phyloP scores from a whole-genome alignment of 2,329 filamentous ascomycete genomes.

The Beauveria bassiana region DNA sequence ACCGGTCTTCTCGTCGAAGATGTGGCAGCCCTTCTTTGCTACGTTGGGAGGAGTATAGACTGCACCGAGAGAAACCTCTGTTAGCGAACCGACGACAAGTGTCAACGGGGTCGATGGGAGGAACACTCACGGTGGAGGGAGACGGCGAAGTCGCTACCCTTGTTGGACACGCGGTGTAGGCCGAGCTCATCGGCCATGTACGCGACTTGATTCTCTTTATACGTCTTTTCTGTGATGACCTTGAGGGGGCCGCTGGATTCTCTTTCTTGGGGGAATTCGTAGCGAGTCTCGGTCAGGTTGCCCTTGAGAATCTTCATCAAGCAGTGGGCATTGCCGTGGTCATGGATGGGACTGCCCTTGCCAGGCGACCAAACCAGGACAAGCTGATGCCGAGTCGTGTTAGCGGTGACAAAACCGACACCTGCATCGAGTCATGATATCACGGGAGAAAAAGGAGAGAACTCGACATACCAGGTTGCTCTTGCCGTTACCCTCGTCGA shows the following conservation, averaged over 20 bases:
- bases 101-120: conserved; percentile 16
- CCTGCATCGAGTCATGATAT: background rate
- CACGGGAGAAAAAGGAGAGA: background rate
- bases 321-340: conserved; percentile 83
- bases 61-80: conserved; percentile 23
- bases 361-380: conserved; percentile 85
- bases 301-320: conserved; percentile 85
- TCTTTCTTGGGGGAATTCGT: conserved; percentile 55
- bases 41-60: conserved; percentile 87
- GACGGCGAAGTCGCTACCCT: conserved; percentile 67
- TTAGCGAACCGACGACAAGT: conserved; percentile 25
- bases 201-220: conserved; percentile 65
- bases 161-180: conserved; percentile 75
- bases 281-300: conserved; percentile 71
- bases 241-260: conserved; percentile 48
- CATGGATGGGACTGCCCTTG: conserved; percentile 77
- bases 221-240: conserved; percentile 59
- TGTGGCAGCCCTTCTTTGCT: conserved; percentile 69
- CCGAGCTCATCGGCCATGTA: conserved; percentile 92
- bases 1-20: conserved; percentile 73
- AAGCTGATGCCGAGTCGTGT: conserved; percentile 43
- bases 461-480: conserved; percentile 55
- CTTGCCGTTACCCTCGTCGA: conserved; percentile 80
- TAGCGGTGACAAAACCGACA: background rate
- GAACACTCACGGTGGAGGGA: conserved; percentile 64